Base-by-base conservation (phyloP, 768 basidiomycete species). In the Daedaleopsis nitida region DNA sequence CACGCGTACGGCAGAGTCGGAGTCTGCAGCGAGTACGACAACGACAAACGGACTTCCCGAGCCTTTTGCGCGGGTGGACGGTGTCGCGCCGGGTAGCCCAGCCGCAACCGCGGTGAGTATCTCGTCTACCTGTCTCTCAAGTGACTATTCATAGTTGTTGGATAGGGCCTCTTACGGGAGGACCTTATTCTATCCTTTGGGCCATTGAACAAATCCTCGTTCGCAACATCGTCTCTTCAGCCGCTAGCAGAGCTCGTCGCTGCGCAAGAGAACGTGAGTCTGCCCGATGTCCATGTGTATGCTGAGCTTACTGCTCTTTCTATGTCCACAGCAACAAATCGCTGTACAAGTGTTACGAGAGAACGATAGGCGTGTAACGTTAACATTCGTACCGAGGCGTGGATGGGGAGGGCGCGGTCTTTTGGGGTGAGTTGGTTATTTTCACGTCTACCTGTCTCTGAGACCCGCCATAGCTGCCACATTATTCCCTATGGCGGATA, bases 371-470 rank as follows among this genome's bases (percentile, higher is more conserved):
- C 65, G 84, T 14, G 76, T 69, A 8, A 66, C 53, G 7, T 47
- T 72, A 9, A 67, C 58, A 2, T 67, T 70, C 38, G 54, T 63
- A 1, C 70, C 70, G 17, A 62, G 67, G 44, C 57, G 62, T 58
- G 87, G 87, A 8, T 97, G 94, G 94, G 93, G 92, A 63, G 94
- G 94, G 11, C 79, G 92, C 60, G 94, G 94, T 10, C 78, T 89
- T 72, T 76, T 97, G 45, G 94, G 94, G 89, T 92, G 63, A 67
- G 86, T 73, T 13, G 7, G 37, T 17, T 48, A 44, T 2, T 8
- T 13, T 11, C 6, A 43, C 49, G 21, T 12, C 0, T 10, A 3
- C 38, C 7, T 44, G 7, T 3, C 16, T 10, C n/a, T 12, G 49
- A 57, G 16, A 47, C n/a, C 19, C 38, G n/a, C 5, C 6, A 34